These are phyloP conservation scores for Farysia itapuensis DNA, from an alignment of 1,284 basidiomycete species.

Conservation along the genomic window DNA sequence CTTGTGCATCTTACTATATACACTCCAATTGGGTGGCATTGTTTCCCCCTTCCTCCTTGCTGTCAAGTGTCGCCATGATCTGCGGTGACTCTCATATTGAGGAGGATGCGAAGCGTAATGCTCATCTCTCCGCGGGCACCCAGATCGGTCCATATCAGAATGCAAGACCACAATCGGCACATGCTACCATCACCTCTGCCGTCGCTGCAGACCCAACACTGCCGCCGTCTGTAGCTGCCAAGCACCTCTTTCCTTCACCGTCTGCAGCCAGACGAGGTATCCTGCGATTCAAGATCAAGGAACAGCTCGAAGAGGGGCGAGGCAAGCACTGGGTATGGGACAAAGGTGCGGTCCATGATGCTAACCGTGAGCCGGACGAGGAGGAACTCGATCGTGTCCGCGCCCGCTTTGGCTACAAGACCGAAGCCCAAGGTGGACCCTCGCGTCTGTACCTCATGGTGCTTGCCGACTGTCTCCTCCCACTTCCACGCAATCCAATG, in stretches of 20 bases:
- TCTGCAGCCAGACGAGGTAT: slow-evolving; percentile 43
- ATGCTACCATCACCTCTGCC: slow-evolving; percentile 54
- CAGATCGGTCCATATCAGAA: slow-evolving; percentile 25
- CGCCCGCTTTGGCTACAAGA: slow-evolving; percentile 44
- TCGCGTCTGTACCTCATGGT: slow-evolving; percentile 53
- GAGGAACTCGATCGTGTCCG: slow-evolving; percentile 49
- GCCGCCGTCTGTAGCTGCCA: slow-evolving; percentile 39
- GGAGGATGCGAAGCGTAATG: slow-evolving; percentile 17
- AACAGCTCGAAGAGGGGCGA: slow-evolving; percentile 47
- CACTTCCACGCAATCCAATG: slow-evolving; percentile 47
- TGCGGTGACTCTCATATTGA: slow-evolving; percentile 26
- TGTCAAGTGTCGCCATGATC: too few relatives aligned
- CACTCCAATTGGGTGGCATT: too few relatives aligned
- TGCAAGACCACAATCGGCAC: slow-evolving; percentile 25
- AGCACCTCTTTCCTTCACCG: slow-evolving; percentile 43
- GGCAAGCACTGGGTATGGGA: slow-evolving; percentile 56
- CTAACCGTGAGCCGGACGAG: slow-evolving; percentile 48
- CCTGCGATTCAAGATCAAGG: slow-evolving; percentile 52
- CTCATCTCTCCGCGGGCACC: slow-evolving; percentile 28
- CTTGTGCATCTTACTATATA: too few relatives aligned
- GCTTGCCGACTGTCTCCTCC: slow-evolving; percentile 53
- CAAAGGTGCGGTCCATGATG: slow-evolving; percentile 47
- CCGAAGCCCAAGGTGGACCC: slow-evolving; percentile 40
- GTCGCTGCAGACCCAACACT: slow-evolving; percentile 45
- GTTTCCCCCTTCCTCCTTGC: too few relatives aligned